Evolutionary conservation across 2,329 filamentous ascomycete genomes (phyloP).

Genomic region (Chaetomium strumarium): DNA sequence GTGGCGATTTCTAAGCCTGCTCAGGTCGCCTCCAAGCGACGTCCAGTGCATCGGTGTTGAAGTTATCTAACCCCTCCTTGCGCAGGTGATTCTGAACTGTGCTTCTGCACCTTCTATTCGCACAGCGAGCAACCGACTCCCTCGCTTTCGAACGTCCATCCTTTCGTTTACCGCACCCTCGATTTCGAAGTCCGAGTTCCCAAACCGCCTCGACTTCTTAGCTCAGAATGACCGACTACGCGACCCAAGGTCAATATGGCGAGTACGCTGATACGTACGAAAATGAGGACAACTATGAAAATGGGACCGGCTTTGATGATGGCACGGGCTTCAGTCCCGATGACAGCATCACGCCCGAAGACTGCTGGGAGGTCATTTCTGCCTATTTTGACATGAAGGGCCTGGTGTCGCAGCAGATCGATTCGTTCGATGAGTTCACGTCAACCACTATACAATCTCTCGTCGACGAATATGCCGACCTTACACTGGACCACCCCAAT

Average conservation of each 20-base stretch:
- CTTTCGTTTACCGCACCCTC: background rate
- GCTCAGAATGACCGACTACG: slow-evolving; percentile 22
- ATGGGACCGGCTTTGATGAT: slow-evolving; percentile 52
- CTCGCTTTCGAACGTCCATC: background rate
- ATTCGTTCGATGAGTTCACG: slow-evolving; percentile 97
- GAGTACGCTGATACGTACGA: slow-evolving; percentile 30
- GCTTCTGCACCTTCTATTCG: background rate
- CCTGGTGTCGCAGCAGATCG: slow-evolving; percentile 92
- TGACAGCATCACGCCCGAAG: slow-evolving; percentile 80
- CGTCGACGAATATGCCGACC: slow-evolving; percentile 82
- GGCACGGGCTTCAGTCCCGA: slow-evolving; percentile 64
- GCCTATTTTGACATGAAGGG: slow-evolving; percentile 96
- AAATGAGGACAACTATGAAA: slow-evolving; percentile 48
- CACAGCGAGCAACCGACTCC: background rate
- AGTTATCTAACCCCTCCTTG: no score
- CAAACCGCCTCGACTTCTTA: background rate
- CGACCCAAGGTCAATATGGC: slow-evolving; percentile 17
- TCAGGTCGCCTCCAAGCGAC: background rate
- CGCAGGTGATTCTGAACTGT: background rate
- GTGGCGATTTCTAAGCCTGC: slow-evolving; percentile 24
- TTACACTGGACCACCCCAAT: slow-evolving; percentile 90
- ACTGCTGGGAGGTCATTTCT: slow-evolving; percentile 97
- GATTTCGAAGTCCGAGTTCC: background rate
- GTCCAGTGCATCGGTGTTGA: no score
- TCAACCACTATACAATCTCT: slow-evolving; percentile 91